Percentiles rank a stretch among this genome's conserved stretches.
Conservation (phyloP, 1,284 basidiomycete species). For the Singerocomus inundabilis region DNA sequence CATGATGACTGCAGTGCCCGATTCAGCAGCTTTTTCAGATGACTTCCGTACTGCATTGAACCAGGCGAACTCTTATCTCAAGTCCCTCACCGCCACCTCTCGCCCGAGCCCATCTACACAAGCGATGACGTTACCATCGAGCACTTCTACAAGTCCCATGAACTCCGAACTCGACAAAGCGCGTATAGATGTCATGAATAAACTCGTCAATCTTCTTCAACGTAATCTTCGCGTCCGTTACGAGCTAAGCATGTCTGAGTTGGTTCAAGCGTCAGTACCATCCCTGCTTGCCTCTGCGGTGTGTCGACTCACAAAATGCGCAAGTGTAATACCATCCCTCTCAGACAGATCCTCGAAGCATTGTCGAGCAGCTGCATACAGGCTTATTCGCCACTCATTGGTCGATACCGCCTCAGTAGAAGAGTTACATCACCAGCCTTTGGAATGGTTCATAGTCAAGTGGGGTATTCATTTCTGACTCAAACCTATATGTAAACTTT, state of each 20-base stretch:
- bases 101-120: constrained; percentile 48
- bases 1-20: neutral
- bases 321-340: constrained; percentile 72
- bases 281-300: neutral
- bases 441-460: constrained; percentile 92
- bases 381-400: constrained; percentile 80
- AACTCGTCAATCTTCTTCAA: constrained; percentile 70
- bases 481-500: constrained; percentile 13
- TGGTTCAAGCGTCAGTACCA: constrained; percentile 66
- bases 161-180: constrained; percentile 53
- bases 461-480: constrained; percentile 29
- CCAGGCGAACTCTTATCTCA: constrained; percentile 56
- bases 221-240: constrained; percentile 75
- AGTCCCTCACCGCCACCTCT: constrained; percentile 48
- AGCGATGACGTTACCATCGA: constrained; percentile 36
- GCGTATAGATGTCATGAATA: constrained; percentile 62
- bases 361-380: constrained; percentile 82
- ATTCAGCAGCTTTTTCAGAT: constrained; percentile 40
- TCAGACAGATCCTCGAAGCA: constrained; percentile 74
- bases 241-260: constrained; percentile 68
- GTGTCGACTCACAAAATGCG: constrained; percentile 11
- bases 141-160: constrained; percentile 32
- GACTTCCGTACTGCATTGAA: constrained; percentile 69
- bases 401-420: constrained; percentile 69
- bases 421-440: constrained; percentile 53